Evolutionary conservation across 305 asterid genomes (phyloP).

Genomic region (Withania somnifera): DNA sequence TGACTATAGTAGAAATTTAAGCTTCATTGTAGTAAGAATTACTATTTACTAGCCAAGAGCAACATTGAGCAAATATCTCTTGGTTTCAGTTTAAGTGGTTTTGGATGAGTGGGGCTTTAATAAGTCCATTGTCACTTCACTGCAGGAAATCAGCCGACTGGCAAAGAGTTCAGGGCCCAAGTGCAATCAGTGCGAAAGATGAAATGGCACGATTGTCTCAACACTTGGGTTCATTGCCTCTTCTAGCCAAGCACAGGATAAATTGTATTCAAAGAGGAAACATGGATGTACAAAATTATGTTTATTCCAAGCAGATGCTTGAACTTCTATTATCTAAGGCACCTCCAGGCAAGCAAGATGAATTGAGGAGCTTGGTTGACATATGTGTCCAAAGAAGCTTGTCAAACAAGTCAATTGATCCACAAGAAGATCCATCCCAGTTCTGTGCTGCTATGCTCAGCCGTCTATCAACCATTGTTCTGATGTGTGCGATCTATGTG

Average conservation of each 20-base stretch:
- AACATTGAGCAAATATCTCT: neutral
- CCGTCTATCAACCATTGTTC: conserved; percentile 89
- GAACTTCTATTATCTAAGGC: conserved; percentile 91
- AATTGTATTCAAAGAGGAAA: conserved; percentile 84
- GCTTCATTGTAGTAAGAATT: neutral
- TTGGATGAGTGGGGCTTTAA: neutral
- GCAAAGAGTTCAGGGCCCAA: conserved; percentile 93
- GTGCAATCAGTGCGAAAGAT: conserved; percentile 94
- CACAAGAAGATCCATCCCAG: conserved; percentile 93
- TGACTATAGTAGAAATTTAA: neutral
- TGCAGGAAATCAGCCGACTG: conserved; percentile 82
- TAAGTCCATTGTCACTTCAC: neutral
- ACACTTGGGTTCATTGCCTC: conserved; percentile 94
- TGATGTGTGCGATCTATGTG: conserved; percentile 96
- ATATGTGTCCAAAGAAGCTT: conserved; percentile 86
- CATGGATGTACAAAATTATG: conserved; percentile 97
- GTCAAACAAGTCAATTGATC: conserved; percentile 91
- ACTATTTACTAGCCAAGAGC: neutral
- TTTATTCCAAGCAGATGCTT: conserved; percentile 91
- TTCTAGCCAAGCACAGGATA: conserved; percentile 93
- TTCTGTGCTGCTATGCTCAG: conserved; percentile 97
- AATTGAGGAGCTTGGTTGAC: conserved; percentile 85
- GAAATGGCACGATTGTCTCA: conserved; percentile 97
- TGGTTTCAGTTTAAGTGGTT: neutral
- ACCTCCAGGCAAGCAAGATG: conserved; percentile 93